Evolutionary conservation across 371 early-diverging fungal genomes (phyloP), one percentile per base, ranked within the genome.

Genomic region (Paraphysoderma sedebokerense): DNA sequence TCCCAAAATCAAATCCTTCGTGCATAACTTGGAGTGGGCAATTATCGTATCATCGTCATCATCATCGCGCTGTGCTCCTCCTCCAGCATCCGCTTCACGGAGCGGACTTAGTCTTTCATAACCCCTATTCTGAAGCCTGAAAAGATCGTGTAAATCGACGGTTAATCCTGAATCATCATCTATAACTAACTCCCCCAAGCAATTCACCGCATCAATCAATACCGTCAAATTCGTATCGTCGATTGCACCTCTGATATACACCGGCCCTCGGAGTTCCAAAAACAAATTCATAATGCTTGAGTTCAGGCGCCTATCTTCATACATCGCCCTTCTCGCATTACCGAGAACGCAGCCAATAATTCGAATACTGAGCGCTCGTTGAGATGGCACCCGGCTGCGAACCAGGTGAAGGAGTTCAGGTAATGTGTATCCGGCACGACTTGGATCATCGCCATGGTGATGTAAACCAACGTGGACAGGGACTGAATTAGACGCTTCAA

Each of bases 381-480:
- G 92, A 20, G 81, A 67, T 0, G 88, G 79, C 1, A 86, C 79
- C 2, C 79, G 76, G 52, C 88, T 87, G 47, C 85, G 78, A 24
- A 75, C 67, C 29, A 92, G 64, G 53, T 82, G 75, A 30, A 85
- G 62, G 5, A 92, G 54, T 59, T 92, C 92, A 0, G 77, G 72
- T 1, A 90, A 55, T 0, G 90, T 85, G 60, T 92, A 92, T 5
- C 91, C 91, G 11, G 92, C 77, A 47, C 71, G 67, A 2, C 76
- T 76, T 3, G 91, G 85, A 24, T 82, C 75, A 20, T 79, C 77
- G 5, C 88, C 88, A 53, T 92, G 92, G 55, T 92, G 91, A 62
- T 89, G 86, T 5, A 92, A 63, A 2, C 85, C 91, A 1, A 61
- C 54, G 48, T 78, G 67, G 0, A 63, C 54, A 2, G 86, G 80